phyloP scores from a whole-genome alignment of 805 yeast genomes.

The Saccharomycopsis amapae region DNA sequence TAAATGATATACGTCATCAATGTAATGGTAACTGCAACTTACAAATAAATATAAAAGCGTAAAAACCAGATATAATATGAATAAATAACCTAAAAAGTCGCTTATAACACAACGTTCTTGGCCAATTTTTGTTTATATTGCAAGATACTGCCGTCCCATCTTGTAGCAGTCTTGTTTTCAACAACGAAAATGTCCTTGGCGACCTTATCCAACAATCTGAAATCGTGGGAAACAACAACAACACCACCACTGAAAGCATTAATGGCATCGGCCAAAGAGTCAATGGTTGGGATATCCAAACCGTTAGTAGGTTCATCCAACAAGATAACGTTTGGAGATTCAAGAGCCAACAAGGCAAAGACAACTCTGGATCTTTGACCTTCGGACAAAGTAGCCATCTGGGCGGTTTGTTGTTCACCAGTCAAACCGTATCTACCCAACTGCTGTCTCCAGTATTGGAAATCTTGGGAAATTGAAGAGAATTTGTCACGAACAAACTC shows the following conservation, averaged over 20 bases:
- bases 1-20: too few relatives aligned
- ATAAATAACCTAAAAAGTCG: too few relatives aligned
- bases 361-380: constrained; percentile 99
- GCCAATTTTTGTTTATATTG: constrained; percentile 94
- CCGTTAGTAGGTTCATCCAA: constrained; percentile 99
- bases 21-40: too few relatives aligned
- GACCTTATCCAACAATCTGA: constrained; percentile 93
- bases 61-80: too few relatives aligned
- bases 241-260: constrained; percentile 96
- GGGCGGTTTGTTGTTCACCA: constrained; percentile 97
- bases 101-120: constrained; percentile 69
- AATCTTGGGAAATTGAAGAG: constrained; percentile 86
- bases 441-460: constrained; percentile 98
- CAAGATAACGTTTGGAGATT: constrained; percentile 87
- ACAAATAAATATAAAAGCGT: too few relatives aligned
- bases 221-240: constrained; percentile 97
- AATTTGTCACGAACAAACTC: constrained; percentile 96
- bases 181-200: constrained; percentile 97
- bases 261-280: constrained; percentile 95
- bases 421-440: constrained; percentile 97
- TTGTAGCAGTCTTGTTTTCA: constrained; percentile 89
- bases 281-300: constrained; percentile 96
- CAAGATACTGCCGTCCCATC: constrained; percentile 91
- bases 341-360: constrained; percentile 90
- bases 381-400: constrained; percentile 97